Evolutionary conservation across 139 green algal species (phyloP).

Genomic region (Chlamydomonas incerta): DNA sequence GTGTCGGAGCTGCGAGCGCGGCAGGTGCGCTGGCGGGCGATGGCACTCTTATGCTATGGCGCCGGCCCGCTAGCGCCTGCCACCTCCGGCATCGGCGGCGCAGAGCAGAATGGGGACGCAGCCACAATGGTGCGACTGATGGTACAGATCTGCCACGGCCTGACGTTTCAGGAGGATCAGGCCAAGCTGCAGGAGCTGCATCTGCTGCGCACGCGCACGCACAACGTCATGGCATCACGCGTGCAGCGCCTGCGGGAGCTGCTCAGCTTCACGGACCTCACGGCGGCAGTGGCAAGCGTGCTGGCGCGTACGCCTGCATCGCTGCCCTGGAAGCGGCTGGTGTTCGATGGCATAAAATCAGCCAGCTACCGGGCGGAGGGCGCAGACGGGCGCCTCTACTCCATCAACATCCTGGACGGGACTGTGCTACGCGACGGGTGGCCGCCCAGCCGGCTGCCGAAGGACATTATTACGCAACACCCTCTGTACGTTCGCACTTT

Average conservation of each 20-base stretch:
- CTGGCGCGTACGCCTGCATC: background rate
- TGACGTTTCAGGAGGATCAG: conserved; percentile 30
- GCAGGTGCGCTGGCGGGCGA: conserved; percentile 24
- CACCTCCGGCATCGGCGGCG: background rate
- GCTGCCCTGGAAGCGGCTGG: no score
- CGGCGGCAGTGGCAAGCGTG: background rate
- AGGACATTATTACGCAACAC: conserved; percentile 51
- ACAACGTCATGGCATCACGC: conserved; percentile 13
- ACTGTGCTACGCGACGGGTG: conserved; percentile 46
- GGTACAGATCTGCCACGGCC: conserved; percentile 50
- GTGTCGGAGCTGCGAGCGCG: conserved; percentile 13
- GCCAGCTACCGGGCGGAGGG: conserved; percentile 45
- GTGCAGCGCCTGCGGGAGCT: conserved; percentile 16
- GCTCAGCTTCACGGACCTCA: background rate
- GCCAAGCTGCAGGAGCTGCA: background rate
- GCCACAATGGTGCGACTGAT: conserved; percentile 28
- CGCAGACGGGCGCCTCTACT: conserved; percentile 43
- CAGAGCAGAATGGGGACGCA: conserved; percentile 10
- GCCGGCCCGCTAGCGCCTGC: background rate
- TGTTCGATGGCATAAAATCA: no score
- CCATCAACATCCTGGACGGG: conserved; percentile 62
- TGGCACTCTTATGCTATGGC: conserved; percentile 31
- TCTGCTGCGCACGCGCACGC: conserved; percentile 27
- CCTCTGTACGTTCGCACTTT: conserved; percentile 60
- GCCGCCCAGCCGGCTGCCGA: conserved; percentile 50